phyloP scores from a whole-genome alignment of 2,329 filamentous ascomycete genomes.

The Diaporthe caulivora region DNA sequence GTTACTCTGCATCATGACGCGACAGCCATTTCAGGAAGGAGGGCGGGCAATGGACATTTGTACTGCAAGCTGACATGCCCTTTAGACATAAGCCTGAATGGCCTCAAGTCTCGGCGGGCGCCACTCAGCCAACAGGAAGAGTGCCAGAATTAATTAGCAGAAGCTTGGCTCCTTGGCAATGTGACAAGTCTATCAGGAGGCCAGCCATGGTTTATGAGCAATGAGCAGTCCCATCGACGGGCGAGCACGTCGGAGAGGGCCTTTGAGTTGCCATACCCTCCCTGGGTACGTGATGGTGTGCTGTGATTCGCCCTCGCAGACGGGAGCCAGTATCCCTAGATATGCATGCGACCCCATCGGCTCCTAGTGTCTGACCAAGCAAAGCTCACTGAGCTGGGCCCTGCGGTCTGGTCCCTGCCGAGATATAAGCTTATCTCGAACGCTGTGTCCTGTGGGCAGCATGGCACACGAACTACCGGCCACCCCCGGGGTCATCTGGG shows the following conservation, averaged over 20 bases:
- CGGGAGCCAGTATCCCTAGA: not conserved
- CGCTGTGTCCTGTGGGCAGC: not conserved
- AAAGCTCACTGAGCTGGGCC: not conserved
- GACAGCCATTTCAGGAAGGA: constrained; percentile 19
- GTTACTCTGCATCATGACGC: constrained; percentile 10
- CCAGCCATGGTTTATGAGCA: not conserved
- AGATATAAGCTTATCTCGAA: constrained; percentile 27
- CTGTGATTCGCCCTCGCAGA: not conserved
- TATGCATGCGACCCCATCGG: constrained; percentile 14
- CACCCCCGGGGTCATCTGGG: constrained; percentile 12
- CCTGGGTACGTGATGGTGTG: not conserved
- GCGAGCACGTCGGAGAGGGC: constrained; percentile 16
- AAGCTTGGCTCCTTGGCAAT: constrained; percentile 29
- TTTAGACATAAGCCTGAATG: constrained; percentile 26
- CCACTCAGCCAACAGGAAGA: constrained; percentile 8
- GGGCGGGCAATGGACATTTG: not conserved
- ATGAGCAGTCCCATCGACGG: not conserved
- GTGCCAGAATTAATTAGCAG: not conserved
- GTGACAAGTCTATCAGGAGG: constrained; percentile 12
- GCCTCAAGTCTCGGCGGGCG: not conserved
- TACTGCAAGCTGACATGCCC: constrained; percentile 2
- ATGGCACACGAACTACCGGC: constrained; percentile 17
- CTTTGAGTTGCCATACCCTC: constrained; percentile 14
- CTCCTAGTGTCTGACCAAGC: not conserved
- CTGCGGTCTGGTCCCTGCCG: constrained; percentile 21